Base-by-base conservation (phyloP, 164 flowering plant species). In the Magnolia sinica region DNA sequence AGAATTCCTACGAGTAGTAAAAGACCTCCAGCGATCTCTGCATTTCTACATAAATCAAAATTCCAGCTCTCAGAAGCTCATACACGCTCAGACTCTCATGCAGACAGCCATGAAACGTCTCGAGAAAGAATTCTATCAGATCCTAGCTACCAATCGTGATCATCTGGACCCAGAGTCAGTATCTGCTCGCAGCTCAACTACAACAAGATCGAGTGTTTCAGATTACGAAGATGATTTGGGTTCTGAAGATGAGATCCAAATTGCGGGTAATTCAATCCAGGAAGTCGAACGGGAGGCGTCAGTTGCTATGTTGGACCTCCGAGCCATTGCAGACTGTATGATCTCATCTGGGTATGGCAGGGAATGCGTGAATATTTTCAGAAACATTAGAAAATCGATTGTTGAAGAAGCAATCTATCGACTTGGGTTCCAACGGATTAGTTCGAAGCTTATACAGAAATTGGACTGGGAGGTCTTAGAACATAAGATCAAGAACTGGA, bases 241-340 rank as follows among this genome's bases (percentile, higher is more conserved):
- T 1, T 79, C 75, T 0, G 89, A 86, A 18, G 89, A 84, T 8
- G 88, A 81, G 3, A 45, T 83, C 65, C 83, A 77, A 13, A 69
- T n/a, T n/a, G 79, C n/a, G 8, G 20, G 50, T 2, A 31, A 27
- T 3, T 4, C 50, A 29, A 29, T 68, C 71, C 37, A 68, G 2
- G 91, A 91, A 20, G 88, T 83, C 13, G 92, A 92, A 76, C 69
- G 76, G 37, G 88, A 66, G 0, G 87, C 91, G 10, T 55, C 83
- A 1, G 55, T 70, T 0, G 88, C 87, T 19, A 87, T 88, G 91
- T 65, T 81, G 64, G 92, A 92, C 74, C 78, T 90, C 64, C 81
- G 72, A 22, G 68, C 77, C 29, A 90, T 90, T 4, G 92, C 96
- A 5, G 91, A 90, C 20, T 88, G 91, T 75, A 92, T 92, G 96